Conservation (phyloP, 1,284 basidiomycete species). For the Porodaedalea pini region DNA sequence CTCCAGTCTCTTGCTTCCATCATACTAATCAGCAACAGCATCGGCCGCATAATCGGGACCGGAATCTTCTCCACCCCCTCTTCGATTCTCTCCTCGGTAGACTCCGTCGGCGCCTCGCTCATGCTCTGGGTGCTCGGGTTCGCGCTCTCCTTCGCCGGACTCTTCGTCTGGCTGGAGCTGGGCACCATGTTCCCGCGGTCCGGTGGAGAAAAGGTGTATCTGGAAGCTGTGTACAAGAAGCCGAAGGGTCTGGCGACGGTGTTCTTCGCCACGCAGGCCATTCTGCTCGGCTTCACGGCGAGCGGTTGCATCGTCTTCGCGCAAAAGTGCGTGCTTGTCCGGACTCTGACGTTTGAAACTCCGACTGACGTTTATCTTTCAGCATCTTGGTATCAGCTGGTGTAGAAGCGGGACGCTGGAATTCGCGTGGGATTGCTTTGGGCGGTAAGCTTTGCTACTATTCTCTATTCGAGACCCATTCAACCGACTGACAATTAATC, state of each 20-base stretch:
- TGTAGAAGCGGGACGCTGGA: constrained; percentile 42
- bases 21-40: constrained; percentile 27
- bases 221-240: constrained; percentile 45
- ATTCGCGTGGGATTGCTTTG: constrained; percentile 52
- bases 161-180: constrained; percentile 55
- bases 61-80: constrained; percentile 64
- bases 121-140: constrained; percentile 58
- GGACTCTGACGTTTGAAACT: background rate
- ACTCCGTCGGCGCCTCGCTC: constrained; percentile 50
- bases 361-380: background rate
- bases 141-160: constrained; percentile 46
- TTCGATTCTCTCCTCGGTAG: constrained; percentile 47
- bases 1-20: background rate
- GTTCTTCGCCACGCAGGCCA: constrained; percentile 45
- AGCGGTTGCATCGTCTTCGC: constrained; percentile 54
- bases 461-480: background rate
- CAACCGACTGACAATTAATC: background rate
- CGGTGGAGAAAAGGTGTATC: constrained; percentile 55
- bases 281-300: constrained; percentile 51
- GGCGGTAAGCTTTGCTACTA: constrained; percentile 37
- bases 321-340: constrained; percentile 33
- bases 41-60: constrained; percentile 56
- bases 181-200: constrained; percentile 52
- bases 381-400: constrained; percentile 51
- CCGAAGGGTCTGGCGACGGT: constrained; percentile 47